Conservation (phyloP, 1,284 basidiomycete species). For the Microbotryomycetes sp. region DNA sequence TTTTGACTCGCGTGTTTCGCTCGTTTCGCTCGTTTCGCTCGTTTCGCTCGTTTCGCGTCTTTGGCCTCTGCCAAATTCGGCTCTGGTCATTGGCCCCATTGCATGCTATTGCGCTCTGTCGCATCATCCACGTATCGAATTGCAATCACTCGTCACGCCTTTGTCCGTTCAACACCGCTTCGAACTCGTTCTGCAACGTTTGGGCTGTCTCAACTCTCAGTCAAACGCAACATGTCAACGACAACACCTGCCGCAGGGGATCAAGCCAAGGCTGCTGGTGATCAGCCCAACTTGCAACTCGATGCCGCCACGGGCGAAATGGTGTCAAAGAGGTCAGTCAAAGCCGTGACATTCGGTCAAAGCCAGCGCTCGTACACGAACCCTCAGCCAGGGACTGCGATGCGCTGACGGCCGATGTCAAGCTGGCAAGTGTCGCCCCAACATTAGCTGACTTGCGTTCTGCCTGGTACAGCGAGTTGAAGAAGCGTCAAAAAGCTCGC, state of each 20-base stretch:
- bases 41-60: background rate
- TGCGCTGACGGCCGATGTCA: background rate
- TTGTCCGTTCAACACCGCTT: background rate
- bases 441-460: constrained; percentile 35
- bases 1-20: background rate
- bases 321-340: constrained; percentile 82
- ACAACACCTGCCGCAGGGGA: constrained; percentile 9
- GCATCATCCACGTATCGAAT: background rate
- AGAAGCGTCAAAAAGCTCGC: constrained; percentile 79
- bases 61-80: no score
- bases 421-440: background rate
- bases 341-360: background rate
- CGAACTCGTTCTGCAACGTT: background rate
- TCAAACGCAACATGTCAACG: constrained; percentile 7
- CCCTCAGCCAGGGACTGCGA: background rate
- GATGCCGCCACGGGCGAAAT: constrained; percentile 88
- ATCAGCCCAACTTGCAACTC: constrained; percentile 30
- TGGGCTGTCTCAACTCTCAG: background rate
- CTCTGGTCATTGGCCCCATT: no score
- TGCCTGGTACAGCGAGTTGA: constrained; percentile 65
- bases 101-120: constrained; percentile 31
- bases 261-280: constrained; percentile 4
- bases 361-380: background rate
- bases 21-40: background rate
- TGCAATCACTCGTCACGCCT: background rate